Base-by-base conservation (phyloP, 2,329 filamentous ascomycete genomes). In the Penicillium sp. region DNA sequence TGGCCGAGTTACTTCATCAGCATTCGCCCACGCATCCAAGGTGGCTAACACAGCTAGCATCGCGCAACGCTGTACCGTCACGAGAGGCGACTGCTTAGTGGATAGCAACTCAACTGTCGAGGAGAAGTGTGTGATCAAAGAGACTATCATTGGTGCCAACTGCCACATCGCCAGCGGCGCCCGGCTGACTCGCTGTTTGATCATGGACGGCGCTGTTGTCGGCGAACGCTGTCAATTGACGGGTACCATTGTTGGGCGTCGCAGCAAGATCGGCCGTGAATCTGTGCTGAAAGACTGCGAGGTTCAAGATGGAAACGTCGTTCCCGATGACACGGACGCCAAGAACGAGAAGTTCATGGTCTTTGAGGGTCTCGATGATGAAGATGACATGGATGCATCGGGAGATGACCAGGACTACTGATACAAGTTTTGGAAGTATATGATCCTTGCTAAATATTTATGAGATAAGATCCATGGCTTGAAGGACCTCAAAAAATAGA, bases 121-220 rank as follows among this genome's bases (percentile, higher is more conserved):
- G 67, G 90, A 93, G 65, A 93, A 93, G 70, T 87, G 85, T 23
- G 88, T 91, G n/a, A 89, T 99, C 75, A 97, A 96, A 72, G 91
- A 96, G 73, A 88, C 82, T 35, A 90, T 97, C 29, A 84, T 99
- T 38, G 94, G 94, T 2, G 85, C 90, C 4, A 91, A 90, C 64
- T 96, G 91, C 70, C 87, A 89, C 65, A 93, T 99, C 60, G 86
- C 87, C 58, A 86, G 88, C 62, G 91, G 91, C n/a, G 91, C 89
- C 29, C 89, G 92, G 61, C 76, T 99, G 41, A 86, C 85, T n/a
- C 84, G 92, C 60, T 97, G 93, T 72, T 74, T 97, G 44, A 77
- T 97, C 18, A 97, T 97, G 91, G 93, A 97, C 57, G 90, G 90
- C 3, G 92, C 90, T 0, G 86, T 90, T 7, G 82, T 99, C 11